Conservation (phyloP, 2,329 filamentous ascomycete genomes). For the Diaporthe citriasiana region DNA sequence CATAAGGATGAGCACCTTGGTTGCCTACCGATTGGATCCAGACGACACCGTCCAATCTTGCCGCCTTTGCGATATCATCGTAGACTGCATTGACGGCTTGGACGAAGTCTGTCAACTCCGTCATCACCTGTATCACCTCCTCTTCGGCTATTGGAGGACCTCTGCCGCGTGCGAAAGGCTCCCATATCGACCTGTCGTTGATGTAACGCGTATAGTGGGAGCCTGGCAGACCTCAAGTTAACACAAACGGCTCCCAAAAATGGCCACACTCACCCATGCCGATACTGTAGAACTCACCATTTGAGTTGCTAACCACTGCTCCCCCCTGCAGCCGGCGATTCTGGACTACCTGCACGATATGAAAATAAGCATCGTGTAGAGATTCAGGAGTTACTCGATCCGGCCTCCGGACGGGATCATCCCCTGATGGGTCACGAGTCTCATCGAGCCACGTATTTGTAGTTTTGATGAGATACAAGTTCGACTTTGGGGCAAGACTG, state of each 20-base stretch:
- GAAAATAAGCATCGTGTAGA: conserved; percentile 5
- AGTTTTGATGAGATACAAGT: conserved; percentile 11
- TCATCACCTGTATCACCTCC: neutral
- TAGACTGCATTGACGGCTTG: neutral
- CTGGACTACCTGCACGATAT: conserved; percentile 9
- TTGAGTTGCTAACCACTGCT: conserved; percentile 10
- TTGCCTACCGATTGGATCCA: conserved; percentile 9
- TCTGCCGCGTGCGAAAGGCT: neutral
- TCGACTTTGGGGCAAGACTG: neutral
- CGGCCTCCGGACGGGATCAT: neutral
- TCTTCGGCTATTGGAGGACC: neutral
- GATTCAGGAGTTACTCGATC: neutral
- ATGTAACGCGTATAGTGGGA: neutral
- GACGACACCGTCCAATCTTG: conserved; percentile 6
- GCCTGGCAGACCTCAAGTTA: neutral
- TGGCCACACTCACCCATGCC: no score
- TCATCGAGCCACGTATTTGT: neutral
- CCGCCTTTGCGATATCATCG: neutral
- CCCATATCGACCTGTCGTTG: conserved; percentile 12
- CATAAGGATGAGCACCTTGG: neutral
- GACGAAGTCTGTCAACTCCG: neutral
- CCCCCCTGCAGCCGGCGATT: conserved; percentile 6
- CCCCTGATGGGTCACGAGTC: neutral
- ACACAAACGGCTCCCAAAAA: no score
- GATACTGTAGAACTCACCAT: neutral